Evolutionary conservation across 2,329 filamentous ascomycete species (phyloP), one percentile per base, ranked within the genome.

Genomic region (Phoma sp.): DNA sequence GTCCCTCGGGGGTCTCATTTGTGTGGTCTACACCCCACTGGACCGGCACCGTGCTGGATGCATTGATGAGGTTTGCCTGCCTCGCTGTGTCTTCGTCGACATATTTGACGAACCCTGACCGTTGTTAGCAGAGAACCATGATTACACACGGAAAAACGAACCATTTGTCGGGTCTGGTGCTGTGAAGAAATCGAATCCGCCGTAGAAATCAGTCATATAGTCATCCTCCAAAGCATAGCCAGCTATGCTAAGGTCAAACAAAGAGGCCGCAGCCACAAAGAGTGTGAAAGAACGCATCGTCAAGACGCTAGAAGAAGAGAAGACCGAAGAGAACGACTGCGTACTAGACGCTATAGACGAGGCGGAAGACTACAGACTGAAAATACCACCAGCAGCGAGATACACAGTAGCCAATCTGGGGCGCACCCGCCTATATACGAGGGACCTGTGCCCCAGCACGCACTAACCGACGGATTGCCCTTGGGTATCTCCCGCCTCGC

Each of bases 11-110:
- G 7, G 74, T 68, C 23, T 73, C 56, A 46, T 67, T 77, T 39
- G 64, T 66, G 34, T 63, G 62, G 58, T 83, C 80, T 17, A 81
- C 79, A 42, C 80, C 80, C 53, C 82, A 75, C 46, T 78, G 78
- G 15, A 78, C 74, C 9, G 62, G 57, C 33, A 69, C 67, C 15
- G 69, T 64, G 5, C 69, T 60, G 14, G 72, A 64, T 10, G 61
- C 46, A 30, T 56, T 56, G 63, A 80, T 77, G 51, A 80, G 72
- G 42, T 76, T 77, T 47, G 74, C 66, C 26, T 71, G 68, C 36
- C 70, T 66, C 9, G 77, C 77, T 23, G 68, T 73, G n/a, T 57
- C 56, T 47, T 71, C 61, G 33, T 74, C 70, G 42, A 79, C 72
- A 59, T 78, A 80, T 50, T 77, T 61, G 10, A 75, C 66, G 32